A percentile compares a stretch with the other conserved stretches of the same genome.
These are phyloP conservation scores for Apiosordaria backusii DNA, from an alignment of 495 filamentous ascomycete species.

Conservation along the genomic window DNA sequence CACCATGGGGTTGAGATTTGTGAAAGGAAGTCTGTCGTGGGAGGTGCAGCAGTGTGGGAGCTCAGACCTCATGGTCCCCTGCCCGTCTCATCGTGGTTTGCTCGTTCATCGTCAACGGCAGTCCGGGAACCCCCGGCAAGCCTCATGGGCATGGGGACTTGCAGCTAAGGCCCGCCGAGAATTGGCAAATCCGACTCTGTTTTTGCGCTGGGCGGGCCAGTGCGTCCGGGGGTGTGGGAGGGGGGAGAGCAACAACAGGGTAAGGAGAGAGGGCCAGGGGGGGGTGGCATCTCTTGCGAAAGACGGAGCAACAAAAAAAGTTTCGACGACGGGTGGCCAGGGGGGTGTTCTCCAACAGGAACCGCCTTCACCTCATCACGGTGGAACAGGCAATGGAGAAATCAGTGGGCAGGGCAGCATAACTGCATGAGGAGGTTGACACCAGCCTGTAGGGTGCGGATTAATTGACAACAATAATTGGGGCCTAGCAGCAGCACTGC, in stretches of 20 bases:
- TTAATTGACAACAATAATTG: slow-evolving; percentile 9
- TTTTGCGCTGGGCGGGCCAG: slow-evolving; percentile 26
- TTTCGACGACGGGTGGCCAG: background rate
- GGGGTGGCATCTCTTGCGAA: slow-evolving; percentile 7
- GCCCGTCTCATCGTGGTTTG: slow-evolving; percentile 12
- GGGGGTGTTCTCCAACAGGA: background rate
- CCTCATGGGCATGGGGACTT: slow-evolving; percentile 20
- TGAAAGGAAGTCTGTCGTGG: background rate
- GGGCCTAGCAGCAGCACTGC: slow-evolving; percentile 7
- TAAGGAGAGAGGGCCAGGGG: background rate
- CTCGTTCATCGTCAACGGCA: slow-evolving; percentile 29
- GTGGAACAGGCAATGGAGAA: slow-evolving; percentile 1
- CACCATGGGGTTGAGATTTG: background rate
- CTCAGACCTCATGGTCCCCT: slow-evolving; percentile 27
- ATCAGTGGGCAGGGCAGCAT: background rate
- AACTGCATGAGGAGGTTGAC: background rate
- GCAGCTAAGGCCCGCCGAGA: slow-evolving; percentile 13
- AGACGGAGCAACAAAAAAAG: slow-evolving; percentile 4
- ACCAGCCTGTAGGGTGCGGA: background rate
- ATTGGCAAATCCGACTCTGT: slow-evolving; percentile 17
- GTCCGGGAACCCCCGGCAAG: slow-evolving; percentile 23
- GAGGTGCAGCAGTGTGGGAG: slow-evolving; percentile 2
- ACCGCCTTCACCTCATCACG: background rate
- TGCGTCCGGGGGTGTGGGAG: slow-evolving; percentile 22
- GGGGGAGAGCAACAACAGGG: background rate